Base-by-base conservation (phyloP, 371 early-diverging fungal species). In the Mortierella sp. region DNA sequence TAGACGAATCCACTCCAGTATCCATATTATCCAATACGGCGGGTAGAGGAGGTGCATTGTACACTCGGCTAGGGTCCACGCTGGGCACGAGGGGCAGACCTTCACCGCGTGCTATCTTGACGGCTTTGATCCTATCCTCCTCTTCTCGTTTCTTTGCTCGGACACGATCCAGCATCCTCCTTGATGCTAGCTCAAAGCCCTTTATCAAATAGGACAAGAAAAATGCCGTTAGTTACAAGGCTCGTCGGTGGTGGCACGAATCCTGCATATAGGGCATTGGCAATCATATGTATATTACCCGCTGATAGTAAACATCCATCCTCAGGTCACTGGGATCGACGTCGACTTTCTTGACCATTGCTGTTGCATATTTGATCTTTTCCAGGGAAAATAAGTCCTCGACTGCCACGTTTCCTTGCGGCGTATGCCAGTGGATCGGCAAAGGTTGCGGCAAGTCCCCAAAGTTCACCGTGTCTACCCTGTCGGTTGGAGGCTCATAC, bases 121-220 rank as follows among this genome's bases (percentile, higher is more conserved):
- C 24, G n/a, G 17, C 57, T 17, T 52, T 32, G 12, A 0, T 19
- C 19, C 42, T 2, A 9, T 37, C 6, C 9, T 37, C 30, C 6
- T 19, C 21, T 7, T 49, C 23, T n/a, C 34, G 24, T 19, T 37
- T 30, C 23, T 60, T 23, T 53, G 47, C 27, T 23, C 61, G 37
- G 21, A 50, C 27, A 6, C 62, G 50, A 26, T 69, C 70, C 43
- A 62, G 15, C 19, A 62, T 50, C 15, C 51, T 27, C 49, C 41
- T 57, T 6, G 71, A 19, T 0, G 71, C 71, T 56, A 70, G 12
- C 6, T 58, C 64, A 39, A 64, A 70, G 1, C 71, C 70, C 70
- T 69, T 19, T 6, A 23, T 12, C 26, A 4, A 6, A 21, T 6
- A 27, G n/a, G 9, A 42, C 26, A 43, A 30, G 43, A 44, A 64